Evolutionary conservation across 2,329 filamentous ascomycete genomes (phyloP), one percentile per base, ranked within the genome.

Genomic region (Hypoxylon sp.): DNA sequence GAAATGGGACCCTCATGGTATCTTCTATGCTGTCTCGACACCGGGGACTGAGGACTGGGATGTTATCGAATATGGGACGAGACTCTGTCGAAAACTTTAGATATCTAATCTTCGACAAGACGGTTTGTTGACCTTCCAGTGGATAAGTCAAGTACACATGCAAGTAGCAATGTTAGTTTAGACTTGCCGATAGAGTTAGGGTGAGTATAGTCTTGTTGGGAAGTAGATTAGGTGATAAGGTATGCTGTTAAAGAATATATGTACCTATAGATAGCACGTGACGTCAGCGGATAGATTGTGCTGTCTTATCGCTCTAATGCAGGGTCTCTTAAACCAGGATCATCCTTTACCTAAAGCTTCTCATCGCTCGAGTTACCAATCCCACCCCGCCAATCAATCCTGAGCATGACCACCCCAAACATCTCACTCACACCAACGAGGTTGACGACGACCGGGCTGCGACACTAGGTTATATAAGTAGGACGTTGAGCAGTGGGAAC

Each of bases 41-140:
- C 73, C 74, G 0, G 75, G 74, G 11, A 76, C 72, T 10, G 75
- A 76, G 26, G 71, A 76, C 17, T 77, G 75, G 75, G 74, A 76
- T 47, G 74, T 75, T 13, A 74, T 76, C 47, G 74, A 75, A n/a
- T 76, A 76, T 31, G 74, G 75, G 0, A 76, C 75, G 9, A 72
- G 73, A 58, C 55, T 76, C 3, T 76, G 75, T 46, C 70, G 68
- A 11, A 74, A 47, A 52, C 46, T 35, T 26, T 63, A 29, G 64
- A 35, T 1, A 8, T 2, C n/a, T 22, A 8, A 11, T 17, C 17
- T 22, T 9, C 22, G 10, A 14, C 35, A 10, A 37, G 13, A n/a
- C 35, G 35, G 35, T 37, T 22, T 22, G n/a, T 22, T 44, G 17
- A 11, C 9, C 39, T 44, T 22, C 19, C 3, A 22, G 39, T 11